Conservation (phyloP, 805 yeast species). For the Brettanomyces sp. region DNA sequence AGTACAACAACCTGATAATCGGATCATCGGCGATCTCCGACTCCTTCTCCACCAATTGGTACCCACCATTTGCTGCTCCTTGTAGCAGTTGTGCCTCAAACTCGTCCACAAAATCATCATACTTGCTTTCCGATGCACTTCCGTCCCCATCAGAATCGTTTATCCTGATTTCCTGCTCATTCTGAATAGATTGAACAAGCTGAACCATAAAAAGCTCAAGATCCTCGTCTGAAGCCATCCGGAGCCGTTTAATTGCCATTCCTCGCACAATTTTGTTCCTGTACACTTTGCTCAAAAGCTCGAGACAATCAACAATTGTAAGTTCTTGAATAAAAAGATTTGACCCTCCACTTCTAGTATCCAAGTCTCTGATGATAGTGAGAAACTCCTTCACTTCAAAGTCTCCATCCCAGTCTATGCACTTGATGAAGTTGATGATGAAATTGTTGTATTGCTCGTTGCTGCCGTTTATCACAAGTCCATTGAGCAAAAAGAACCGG, state of each 20-base stretch:
- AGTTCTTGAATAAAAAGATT: conserved; percentile 24
- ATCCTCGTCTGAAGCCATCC: conserved; percentile 71
- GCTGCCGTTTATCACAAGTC: conserved; percentile 27
- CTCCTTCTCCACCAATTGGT: conserved; percentile 20
- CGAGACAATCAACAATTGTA: conserved; percentile 40
- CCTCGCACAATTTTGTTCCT: conserved; percentile 65
- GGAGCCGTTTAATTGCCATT: conserved; percentile 79
- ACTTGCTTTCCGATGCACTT: not conserved
- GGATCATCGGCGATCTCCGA: conserved; percentile 16
- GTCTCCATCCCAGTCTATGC: conserved; percentile 83
- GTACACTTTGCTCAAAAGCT: conserved; percentile 71
- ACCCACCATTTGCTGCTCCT: conserved; percentile 19
- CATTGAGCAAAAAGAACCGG: conserved; percentile 68
- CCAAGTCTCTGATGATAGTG: conserved; percentile 23
- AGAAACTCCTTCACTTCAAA: conserved; percentile 72
- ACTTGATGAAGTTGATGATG: conserved; percentile 61
- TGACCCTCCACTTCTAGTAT: conserved; percentile 5
- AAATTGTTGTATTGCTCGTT: conserved; percentile 27
- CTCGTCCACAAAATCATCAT: conserved; percentile 8
- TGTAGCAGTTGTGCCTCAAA: conserved; percentile 2
- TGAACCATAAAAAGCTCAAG: conserved; percentile 76
- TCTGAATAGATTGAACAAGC: conserved; percentile 82
- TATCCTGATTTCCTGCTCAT: conserved; percentile 39
- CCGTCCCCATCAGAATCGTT: conserved; percentile 2
- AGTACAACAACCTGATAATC: conserved; percentile 17